Conservation (phyloP, 2,329 filamentous ascomycete genomes). For the Pseudocercospora musae region DNA sequence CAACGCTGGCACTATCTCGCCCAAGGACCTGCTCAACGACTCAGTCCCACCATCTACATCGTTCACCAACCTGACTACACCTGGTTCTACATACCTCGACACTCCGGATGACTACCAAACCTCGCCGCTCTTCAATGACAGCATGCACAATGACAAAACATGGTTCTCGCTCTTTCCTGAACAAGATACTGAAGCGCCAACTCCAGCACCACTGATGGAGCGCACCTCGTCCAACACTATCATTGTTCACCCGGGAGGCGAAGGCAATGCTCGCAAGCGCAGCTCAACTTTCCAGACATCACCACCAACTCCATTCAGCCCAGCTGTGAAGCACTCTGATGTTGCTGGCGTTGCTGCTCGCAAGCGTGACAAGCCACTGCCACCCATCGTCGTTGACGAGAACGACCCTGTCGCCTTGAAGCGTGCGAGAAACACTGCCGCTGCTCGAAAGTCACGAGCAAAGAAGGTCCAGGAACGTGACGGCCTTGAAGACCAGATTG, state of each 20-base stretch:
- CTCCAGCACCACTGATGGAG: conserved; percentile 37
- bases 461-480: conserved; percentile 77
- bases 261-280: conserved; percentile 34
- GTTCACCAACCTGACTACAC: conserved; percentile 81
- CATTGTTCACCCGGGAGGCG: conserved; percentile 38
- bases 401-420: conserved; percentile 77
- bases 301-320: conserved; percentile 41
- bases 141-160: conserved; percentile 54
- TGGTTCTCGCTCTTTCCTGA: conserved; percentile 76
- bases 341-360: conserved; percentile 67
- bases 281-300: conserved; percentile 34
- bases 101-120: conserved; percentile 76
- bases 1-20: conserved; percentile 67
- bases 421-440: conserved; percentile 88
- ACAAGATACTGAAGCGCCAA: conserved; percentile 29
- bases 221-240: conserved; percentile 40
- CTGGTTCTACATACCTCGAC: conserved; percentile 68
- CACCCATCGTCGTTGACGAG: conserved; percentile 73
- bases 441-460: conserved; percentile 87
- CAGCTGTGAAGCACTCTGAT: conserved; percentile 60
- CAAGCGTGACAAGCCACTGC: conserved; percentile 75
- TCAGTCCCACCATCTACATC: conserved; percentile 79
- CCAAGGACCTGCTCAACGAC: conserved; percentile 72
- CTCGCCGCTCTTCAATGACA: conserved; percentile 68
- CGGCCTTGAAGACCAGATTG: conserved; percentile 69